phyloP scores from a whole-genome alignment of 352 stramenopile species.

The Phytopythium chamaehyphon region DNA sequence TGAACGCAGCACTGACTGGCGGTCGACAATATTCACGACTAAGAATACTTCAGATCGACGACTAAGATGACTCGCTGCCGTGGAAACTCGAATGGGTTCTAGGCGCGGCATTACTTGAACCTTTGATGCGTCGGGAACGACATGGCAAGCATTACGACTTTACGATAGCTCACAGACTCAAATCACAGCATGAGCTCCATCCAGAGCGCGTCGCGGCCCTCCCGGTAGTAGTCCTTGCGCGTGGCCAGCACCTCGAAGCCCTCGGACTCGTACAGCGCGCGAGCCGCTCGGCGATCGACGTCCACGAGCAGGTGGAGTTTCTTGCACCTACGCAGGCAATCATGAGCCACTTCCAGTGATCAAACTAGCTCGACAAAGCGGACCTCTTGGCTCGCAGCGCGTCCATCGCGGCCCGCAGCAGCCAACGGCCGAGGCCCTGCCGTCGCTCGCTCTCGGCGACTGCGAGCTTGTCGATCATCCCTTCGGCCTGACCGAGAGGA shows the following conservation, averaged over 20 bases:
- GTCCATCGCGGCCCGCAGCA: constrained; percentile 30
- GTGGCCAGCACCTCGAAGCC: constrained; percentile 22
- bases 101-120: too few relatives aligned
- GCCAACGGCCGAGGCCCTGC: constrained; percentile 22
- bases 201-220: constrained; percentile 32
- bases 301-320: constrained; percentile 25
- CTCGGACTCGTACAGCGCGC: constrained; percentile 36
- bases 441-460: constrained; percentile 27
- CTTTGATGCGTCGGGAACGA: too few relatives aligned
- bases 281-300: constrained; percentile 24
- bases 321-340: constrained; percentile 12
- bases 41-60: too few relatives aligned
- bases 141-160: not conserved
- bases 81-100: too few relatives aligned
- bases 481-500: constrained; percentile 22
- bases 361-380: not conserved
- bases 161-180: too few relatives aligned
- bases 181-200: constrained; percentile 19
- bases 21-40: too few relatives aligned
- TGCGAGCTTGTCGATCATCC: constrained; percentile 43
- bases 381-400: constrained; percentile 25
- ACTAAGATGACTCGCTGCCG: too few relatives aligned
- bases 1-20: too few relatives aligned
- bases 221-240: constrained; percentile 38
- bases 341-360: too few relatives aligned